These are phyloP conservation scores for Nicotiana rustica DNA, from an alignment of 305 asterid genomes.

Conservation along the genomic window DNA sequence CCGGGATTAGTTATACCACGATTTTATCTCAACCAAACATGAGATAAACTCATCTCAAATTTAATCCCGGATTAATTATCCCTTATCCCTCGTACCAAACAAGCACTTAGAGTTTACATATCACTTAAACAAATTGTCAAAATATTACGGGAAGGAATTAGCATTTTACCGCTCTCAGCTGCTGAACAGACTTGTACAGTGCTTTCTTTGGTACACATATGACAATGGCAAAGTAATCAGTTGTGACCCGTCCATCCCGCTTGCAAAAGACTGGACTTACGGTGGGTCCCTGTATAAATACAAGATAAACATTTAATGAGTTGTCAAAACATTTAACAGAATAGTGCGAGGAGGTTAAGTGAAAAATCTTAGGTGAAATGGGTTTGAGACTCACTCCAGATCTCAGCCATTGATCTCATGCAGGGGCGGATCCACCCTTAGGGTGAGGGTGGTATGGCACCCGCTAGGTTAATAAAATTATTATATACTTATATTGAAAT, in stretches of 20 bases:
- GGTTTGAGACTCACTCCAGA: not conserved
- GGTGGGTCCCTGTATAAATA: slow-evolving; percentile 85
- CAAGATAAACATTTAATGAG: slow-evolving; percentile 33
- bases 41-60: no score
- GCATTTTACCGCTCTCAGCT: slow-evolving; percentile 87
- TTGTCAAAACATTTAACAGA: not conserved
- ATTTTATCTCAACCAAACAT: no score
- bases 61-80: no score
- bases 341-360: not conserved
- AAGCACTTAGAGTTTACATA: not conserved
- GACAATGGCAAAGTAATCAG: slow-evolving; percentile 85
- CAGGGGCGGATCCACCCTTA: no score
- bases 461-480: no score
- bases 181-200: slow-evolving; percentile 86
- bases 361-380: slow-evolving; percentile 3
- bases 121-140: not conserved
- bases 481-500: no score
- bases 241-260: slow-evolving; percentile 57
- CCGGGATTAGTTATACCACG: no score
- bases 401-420: slow-evolving; percentile 5
- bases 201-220: slow-evolving; percentile 92
- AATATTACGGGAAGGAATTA: not conserved
- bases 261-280: slow-evolving; percentile 84
- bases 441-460: no score
- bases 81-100: no score